These are phyloP conservation scores for Prinsepia uniflora DNA, from an alignment of 306 rosid genomes.

Conservation along the genomic window DNA sequence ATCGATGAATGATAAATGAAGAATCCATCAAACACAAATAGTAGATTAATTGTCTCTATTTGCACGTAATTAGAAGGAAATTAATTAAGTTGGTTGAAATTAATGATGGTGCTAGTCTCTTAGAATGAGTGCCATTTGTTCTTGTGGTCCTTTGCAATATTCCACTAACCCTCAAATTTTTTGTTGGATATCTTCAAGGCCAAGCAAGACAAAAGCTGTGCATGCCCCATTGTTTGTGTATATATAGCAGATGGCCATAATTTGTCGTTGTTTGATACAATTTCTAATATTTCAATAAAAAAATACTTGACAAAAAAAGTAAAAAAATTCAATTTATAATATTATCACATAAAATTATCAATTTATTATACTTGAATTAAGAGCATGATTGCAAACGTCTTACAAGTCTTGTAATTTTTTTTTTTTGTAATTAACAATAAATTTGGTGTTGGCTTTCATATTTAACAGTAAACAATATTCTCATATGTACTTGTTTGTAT, in stretches of 20 bases:
- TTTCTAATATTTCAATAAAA: too few species aligned
- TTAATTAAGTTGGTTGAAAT: constrained; percentile 6
- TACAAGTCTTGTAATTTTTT: too few species aligned
- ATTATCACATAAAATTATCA: too few species aligned
- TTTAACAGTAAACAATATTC: neutral
- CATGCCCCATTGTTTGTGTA: neutral
- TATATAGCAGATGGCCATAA: too few species aligned
- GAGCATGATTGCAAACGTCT: too few species aligned
- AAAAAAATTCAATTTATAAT: too few species aligned
- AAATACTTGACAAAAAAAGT: too few species aligned
- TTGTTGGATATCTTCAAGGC: constrained; percentile 16
- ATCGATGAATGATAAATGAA: too few species aligned
- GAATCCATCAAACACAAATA: too few species aligned
- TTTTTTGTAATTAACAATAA: constrained; percentile 19
- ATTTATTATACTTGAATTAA: too few species aligned
- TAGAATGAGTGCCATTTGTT: neutral
- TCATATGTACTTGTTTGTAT: neutral
- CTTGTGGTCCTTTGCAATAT: constrained; percentile 18
- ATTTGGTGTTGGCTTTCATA: neutral
- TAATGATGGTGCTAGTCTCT: constrained; percentile 11
- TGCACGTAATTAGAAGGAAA: constrained; percentile 24
- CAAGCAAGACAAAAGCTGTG: constrained; percentile 27
- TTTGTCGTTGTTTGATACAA: too few species aligned
- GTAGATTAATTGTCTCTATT: constrained; percentile 9
- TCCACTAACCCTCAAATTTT: neutral